Base-by-base conservation (phyloP, 345 rosid genomes). In the Dipteronia dyeriana region DNA sequence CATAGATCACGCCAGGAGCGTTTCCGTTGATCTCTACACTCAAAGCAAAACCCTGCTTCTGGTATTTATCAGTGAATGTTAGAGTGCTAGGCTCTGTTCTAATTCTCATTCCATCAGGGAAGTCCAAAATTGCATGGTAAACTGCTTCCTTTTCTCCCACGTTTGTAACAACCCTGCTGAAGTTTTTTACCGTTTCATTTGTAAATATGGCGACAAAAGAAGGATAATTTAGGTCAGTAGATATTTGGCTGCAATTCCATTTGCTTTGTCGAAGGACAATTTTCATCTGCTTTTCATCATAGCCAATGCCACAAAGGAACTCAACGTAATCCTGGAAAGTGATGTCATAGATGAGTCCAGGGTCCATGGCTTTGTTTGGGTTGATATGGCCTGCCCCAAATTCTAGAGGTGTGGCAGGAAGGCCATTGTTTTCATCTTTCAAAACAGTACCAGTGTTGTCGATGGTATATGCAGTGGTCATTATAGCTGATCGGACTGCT, bases 321-420 rank as follows among this genome's bases (percentile, higher is more conserved):
- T 84, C 76, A 13, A 79, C 60, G 43, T 85, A 89, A 53, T 85
- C 90, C 66, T 82, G 84, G 5, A 78, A 51, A n/a, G 9, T 43
- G 63, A 84, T 9, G 66, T 86, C 86, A 38, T 80, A 88, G 16
- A 83, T 69, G 41, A 88, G 87, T 53, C 89, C 88, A 3, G 86
- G 91, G 70, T 86, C 82, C 81, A 81, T 74, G 71, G 87, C 89
- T 79, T 81, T 82, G 74, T 82, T 84, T 41, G 86, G 89, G 34
- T 82, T 63, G 34, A 84, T 78, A 23, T 84, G 88, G 13, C 86
- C 85, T 0, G 86, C 81, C 25, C 89, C 89, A 7, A 78, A 86
- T n/a, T 77, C 86, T 1, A 86, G 63, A 73, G 92, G 92, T 3
- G 89, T 87, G 39, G 79, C 84, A 0, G 82, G 66, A 43, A 3